These are phyloP conservation scores for Xylaria sp. DNA, from an alignment of 2,329 filamentous ascomycete species.

Conservation along the genomic window DNA sequence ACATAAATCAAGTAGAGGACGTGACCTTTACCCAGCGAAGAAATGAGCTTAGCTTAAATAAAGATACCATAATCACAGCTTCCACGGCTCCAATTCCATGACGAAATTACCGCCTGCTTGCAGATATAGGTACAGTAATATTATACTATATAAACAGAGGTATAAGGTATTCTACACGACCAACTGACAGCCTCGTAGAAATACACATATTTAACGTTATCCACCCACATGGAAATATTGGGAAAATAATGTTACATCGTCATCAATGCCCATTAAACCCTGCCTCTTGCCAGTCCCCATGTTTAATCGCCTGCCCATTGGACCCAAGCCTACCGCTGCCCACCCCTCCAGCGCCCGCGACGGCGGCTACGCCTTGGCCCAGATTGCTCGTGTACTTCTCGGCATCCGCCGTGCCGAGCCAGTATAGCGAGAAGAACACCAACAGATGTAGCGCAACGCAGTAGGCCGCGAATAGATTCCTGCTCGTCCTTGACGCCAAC, in stretches of 20 bases:
- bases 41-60: neutral
- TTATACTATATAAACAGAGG: slow-evolving; percentile 14
- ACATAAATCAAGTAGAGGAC: neutral
- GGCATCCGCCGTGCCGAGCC: slow-evolving; percentile 76
- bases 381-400: slow-evolving; percentile 70
- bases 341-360: slow-evolving; percentile 54
- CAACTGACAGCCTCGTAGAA: slow-evolving; percentile 22
- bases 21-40: neutral
- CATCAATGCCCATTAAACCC: slow-evolving; percentile 61
- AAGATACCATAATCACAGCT: neutral
- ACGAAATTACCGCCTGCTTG: neutral
- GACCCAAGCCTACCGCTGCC: slow-evolving; percentile 48
- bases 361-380: slow-evolving; percentile 60
- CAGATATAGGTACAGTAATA: neutral
- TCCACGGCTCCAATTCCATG: neutral
- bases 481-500: slow-evolving; percentile 86
- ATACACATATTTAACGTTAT: slow-evolving; percentile 25
- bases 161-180: slow-evolving; percentile 14
- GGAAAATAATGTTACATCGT: slow-evolving; percentile 22
- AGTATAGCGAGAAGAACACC: slow-evolving; percentile 88
- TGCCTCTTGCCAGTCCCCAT: slow-evolving; percentile 73
- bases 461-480: slow-evolving; percentile 94
- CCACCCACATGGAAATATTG: neutral
- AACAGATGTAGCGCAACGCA: slow-evolving; percentile 89
- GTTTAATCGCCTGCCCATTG: slow-evolving; percentile 50